Base-by-base conservation (phyloP, 768 basidiomycete genomes). In the Amanita subjunquillea region DNA sequence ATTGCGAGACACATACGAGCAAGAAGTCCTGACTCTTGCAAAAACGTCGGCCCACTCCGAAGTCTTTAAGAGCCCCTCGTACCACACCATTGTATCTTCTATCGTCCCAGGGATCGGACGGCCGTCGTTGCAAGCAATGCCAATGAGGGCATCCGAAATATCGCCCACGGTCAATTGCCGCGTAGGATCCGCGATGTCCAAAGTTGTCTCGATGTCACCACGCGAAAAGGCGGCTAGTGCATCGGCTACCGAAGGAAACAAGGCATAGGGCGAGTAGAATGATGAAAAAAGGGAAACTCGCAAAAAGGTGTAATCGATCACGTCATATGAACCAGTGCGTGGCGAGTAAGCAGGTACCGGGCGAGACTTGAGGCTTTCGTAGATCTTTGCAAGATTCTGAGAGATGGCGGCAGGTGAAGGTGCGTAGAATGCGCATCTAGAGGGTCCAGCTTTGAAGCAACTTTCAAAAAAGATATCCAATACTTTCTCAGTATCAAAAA, bases 51-150 rank as follows among this genome's bases (percentile, higher is more conserved):
- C 65, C 64, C 67, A 71, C 12, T 61, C 52, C 1, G 65, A 69
- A 1, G 51, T 48, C 38, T 60, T 55, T 17, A 48, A 57, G 20
- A 65, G 50, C 23, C 60, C 55, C 1, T 62, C 44, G 27, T 63
- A 66, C 51, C 65, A 67, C 12, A 62, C 51, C 42, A 66, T 55
- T 10, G 65, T 51, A 13, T 64, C 64, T 20, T 61, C 56, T 5
- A 71, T 53, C 34, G 60, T 55, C 2, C 50, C 49, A 2, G 69
- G 64, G 1, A 72, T 58, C 4, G 59, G 47, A 22, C 60, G 58
- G 4, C 70, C 71, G 51, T 73, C 72, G 43, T 68, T 69, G 54
- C 71, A 72, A 4, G 59, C 6, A 22, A 72, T 61, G 0, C 65
- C 63, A 1, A 48, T 3, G 1, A 12, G 1, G 13, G 45, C 29